Evolutionary conservation across 345 rosid species (phyloP).

Genomic region (Camelina hispida): DNA sequence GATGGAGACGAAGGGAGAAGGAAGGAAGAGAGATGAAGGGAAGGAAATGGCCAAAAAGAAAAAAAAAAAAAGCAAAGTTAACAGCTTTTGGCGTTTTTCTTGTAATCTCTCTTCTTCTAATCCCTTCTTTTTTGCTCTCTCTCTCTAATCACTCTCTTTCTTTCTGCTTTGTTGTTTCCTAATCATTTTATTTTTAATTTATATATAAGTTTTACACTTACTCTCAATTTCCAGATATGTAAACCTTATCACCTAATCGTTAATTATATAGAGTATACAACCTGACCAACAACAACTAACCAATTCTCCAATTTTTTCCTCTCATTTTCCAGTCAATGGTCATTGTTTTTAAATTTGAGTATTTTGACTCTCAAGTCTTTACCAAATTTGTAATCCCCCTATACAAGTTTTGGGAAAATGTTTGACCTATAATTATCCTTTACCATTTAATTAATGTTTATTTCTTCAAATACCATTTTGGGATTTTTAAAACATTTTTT

Average conservation of each 20-base stretch:
- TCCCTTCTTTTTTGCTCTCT: slow-evolving; percentile 27
- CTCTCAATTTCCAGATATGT: slow-evolving; percentile 28
- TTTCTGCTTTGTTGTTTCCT: slow-evolving; percentile 28
- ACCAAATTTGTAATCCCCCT: not conserved
- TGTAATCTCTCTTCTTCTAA: not conserved
- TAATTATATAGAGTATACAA: not conserved
- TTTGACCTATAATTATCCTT: not conserved
- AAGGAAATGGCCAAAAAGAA: slow-evolving; percentile 13
- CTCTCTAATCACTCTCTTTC: slow-evolving; percentile 17
- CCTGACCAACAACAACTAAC: not conserved
- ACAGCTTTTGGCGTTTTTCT: slow-evolving; percentile 27
- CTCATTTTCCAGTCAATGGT: slow-evolving; percentile 25
- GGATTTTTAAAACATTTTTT: too few relatives aligned
- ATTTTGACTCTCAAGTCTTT: slow-evolving; percentile 33
- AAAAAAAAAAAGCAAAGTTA: slow-evolving; percentile 2
- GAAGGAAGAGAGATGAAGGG: slow-evolving; percentile 19
- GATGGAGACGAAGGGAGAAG: slow-evolving; percentile 36
- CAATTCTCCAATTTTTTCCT: not conserved
- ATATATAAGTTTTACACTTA: not conserved
- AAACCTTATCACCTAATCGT: slow-evolving; percentile 16
- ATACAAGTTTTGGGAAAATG: too few relatives aligned
- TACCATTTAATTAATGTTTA: not conserved
- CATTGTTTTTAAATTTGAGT: slow-evolving; percentile 1
- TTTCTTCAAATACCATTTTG: not conserved
- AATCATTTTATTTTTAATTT: slow-evolving; percentile 1